Evolutionary conservation across 169 alveolate genomes (phyloP).

Genomic region (Plasmodium falciparum): DNA sequence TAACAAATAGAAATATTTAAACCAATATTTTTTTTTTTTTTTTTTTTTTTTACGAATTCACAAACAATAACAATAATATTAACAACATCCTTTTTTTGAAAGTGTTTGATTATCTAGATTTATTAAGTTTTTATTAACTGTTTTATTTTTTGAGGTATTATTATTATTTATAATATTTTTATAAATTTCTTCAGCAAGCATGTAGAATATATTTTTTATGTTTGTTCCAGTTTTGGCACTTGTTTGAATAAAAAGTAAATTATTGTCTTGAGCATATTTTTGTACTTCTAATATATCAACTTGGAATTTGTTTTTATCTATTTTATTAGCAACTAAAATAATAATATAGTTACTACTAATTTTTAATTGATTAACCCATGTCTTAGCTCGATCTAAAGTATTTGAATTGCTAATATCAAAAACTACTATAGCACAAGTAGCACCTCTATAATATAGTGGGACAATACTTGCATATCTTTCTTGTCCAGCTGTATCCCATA

Average conservation of each 20-base stretch:
- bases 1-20: slow-evolving; percentile 17
- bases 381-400: slow-evolving; percentile 87
- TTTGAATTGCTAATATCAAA: slow-evolving; percentile 88
- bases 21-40: slow-evolving; percentile 27
- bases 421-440: slow-evolving; percentile 92
- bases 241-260: slow-evolving; percentile 83
- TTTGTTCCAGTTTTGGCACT: slow-evolving; percentile 88
- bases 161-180: slow-evolving; percentile 62
- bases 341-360: slow-evolving; percentile 81
- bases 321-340: slow-evolving; percentile 86
- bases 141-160: slow-evolving; percentile 23
- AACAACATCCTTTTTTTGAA: slow-evolving; percentile 48
- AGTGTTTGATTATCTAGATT: slow-evolving; percentile 57
- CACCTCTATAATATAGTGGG: slow-evolving; percentile 92
- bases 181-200: slow-evolving; percentile 81
- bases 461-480: slow-evolving; percentile 91
- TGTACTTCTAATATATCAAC: slow-evolving; percentile 83
- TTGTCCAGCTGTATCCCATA: slow-evolving; percentile 96
- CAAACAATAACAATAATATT: slow-evolving; percentile 27
- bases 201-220: slow-evolving; percentile 80
- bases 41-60: slow-evolving; percentile 10
- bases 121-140: slow-evolving; percentile 50
- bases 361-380: slow-evolving; percentile 88
- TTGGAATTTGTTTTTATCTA: slow-evolving; percentile 80
- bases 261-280: slow-evolving; percentile 83